phyloP scores from a whole-genome alignment of 78 protist genomes.

The Dictyostelium purpureum region DNA sequence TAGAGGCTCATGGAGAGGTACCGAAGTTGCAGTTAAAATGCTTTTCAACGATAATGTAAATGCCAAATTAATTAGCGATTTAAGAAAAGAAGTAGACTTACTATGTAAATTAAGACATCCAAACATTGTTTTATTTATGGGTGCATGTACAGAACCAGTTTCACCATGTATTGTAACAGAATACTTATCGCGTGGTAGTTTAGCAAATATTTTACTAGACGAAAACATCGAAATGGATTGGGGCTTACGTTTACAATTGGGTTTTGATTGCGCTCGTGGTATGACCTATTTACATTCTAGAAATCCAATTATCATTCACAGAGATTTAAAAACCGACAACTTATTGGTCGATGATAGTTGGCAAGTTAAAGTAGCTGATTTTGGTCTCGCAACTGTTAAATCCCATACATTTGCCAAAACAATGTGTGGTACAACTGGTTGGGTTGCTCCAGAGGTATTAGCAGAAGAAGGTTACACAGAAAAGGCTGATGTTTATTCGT shows the following conservation, averaged over 20 bases:
- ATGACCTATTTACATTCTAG: slow-evolving; percentile 88
- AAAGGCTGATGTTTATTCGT: slow-evolving; percentile 69
- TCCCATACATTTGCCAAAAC: slow-evolving; percentile 52
- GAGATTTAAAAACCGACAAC: slow-evolving; percentile 88
- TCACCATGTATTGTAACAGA: slow-evolving; percentile 81
- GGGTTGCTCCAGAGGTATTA: slow-evolving; percentile 73
- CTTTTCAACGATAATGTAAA: slow-evolving; percentile 59
- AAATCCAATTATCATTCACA: slow-evolving; percentile 86
- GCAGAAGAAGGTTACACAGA: slow-evolving; percentile 76
- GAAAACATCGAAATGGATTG: slow-evolving; percentile 62
- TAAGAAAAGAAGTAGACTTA: slow-evolving; percentile 67
- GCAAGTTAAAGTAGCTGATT: slow-evolving; percentile 82
- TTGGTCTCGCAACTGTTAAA: slow-evolving; percentile 85
- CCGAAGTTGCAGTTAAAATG: slow-evolving; percentile 77
- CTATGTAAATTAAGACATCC: slow-evolving; percentile 77
- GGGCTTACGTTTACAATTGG: slow-evolving; percentile 67
- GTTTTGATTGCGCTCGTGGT: slow-evolving; percentile 83
- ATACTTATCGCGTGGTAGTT: slow-evolving; percentile 56
- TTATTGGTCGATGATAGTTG: slow-evolving; percentile 71
- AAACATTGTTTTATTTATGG: slow-evolving; percentile 81
- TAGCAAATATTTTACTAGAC: slow-evolving; percentile 59
- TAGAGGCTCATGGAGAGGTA: slow-evolving; percentile 73
- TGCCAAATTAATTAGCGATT: slow-evolving; percentile 29
- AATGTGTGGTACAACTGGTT: slow-evolving; percentile 81
- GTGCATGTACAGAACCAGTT: slow-evolving; percentile 85